These are phyloP conservation scores for Dipodascopsis uninucleata DNA, from an alignment of 805 yeast species.

Conservation along the genomic window DNA sequence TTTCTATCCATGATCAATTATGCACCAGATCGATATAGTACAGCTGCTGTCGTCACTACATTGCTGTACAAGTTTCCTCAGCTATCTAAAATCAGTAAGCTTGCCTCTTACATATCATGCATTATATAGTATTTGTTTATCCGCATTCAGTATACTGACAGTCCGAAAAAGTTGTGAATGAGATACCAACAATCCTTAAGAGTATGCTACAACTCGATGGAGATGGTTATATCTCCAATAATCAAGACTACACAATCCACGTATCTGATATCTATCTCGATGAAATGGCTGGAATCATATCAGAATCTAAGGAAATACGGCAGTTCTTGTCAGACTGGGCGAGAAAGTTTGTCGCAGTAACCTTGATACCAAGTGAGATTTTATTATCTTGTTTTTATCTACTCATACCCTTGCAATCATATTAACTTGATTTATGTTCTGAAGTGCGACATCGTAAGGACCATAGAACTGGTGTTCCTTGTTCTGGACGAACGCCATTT, in stretches of 20 bases:
- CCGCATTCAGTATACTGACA: background rate
- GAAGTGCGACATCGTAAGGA: conserved; percentile 2
- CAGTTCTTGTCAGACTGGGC: background rate
- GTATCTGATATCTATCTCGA: background rate
- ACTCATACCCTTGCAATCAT: background rate
- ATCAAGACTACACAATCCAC: background rate
- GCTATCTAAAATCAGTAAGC: background rate
- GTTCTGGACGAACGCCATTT: conserved; percentile 1
- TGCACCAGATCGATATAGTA: background rate
- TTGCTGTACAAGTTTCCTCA: background rate
- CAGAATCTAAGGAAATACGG: background rate
- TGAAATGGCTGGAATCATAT: background rate
- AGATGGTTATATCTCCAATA: background rate
- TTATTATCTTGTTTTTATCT: background rate
- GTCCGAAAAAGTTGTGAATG: background rate
- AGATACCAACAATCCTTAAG: background rate
- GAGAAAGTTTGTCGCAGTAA: conserved; percentile 3
- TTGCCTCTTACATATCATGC: background rate
- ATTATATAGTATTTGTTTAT: background rate
- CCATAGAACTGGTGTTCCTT: conserved; percentile 1
- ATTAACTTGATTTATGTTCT: background rate
- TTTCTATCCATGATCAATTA: background rate
- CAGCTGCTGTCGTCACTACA: background rate
- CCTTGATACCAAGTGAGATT: conserved; percentile 1
- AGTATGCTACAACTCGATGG: conserved; percentile 1